Percentiles rank a stretch among this genome's conserved stretches.
phyloP scores from a whole-genome alignment of 208 protist genomes.

The Leptomonas pyrrhocoris region DNA sequence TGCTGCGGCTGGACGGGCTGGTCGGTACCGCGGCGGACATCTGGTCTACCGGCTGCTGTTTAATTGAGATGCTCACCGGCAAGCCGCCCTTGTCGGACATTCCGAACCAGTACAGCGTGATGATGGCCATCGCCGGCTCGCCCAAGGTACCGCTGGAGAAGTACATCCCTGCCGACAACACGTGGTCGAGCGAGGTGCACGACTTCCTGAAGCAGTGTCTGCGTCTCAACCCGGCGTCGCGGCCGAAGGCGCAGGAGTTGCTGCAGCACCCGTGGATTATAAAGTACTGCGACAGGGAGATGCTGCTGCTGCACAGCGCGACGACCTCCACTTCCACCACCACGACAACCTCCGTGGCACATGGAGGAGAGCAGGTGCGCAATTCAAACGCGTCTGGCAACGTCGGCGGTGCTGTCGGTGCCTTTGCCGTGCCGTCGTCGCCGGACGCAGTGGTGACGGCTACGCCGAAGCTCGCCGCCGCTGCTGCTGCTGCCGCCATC shows the following conservation, averaged over 20 bases:
- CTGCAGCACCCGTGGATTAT: constrained; percentile 71
- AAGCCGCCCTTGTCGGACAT: constrained; percentile 64
- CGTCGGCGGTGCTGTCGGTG: not conserved
- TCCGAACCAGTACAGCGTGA: constrained; percentile 73
- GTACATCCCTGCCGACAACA: constrained; percentile 66
- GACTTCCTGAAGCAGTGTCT: constrained; percentile 73
- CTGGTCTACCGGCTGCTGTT: constrained; percentile 91
- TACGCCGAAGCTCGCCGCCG: constrained; percentile 1
- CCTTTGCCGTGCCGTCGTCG: not conserved
- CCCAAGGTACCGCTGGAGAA: constrained; percentile 46
- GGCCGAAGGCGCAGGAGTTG: constrained; percentile 61
- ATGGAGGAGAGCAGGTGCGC: not conserved
- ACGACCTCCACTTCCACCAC: constrained; percentile 2
- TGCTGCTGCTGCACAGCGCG: constrained; percentile 2
- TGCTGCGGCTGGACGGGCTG: constrained; percentile 51
- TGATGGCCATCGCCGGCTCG: constrained; percentile 76
- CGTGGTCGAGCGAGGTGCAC: constrained; percentile 54
- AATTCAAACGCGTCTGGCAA: not conserved
- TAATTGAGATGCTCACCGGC: constrained; percentile 91
- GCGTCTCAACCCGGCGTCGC: constrained; percentile 46
- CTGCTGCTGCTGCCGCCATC: not conserved
- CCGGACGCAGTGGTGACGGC: constrained; percentile 1
- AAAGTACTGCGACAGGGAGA: constrained; percentile 23
- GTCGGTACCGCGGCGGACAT: constrained; percentile 70
- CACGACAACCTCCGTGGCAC: constrained; percentile 7